Conservation (phyloP, 2,329 filamentous ascomycete genomes). For the Botrytis galanthina region DNA sequence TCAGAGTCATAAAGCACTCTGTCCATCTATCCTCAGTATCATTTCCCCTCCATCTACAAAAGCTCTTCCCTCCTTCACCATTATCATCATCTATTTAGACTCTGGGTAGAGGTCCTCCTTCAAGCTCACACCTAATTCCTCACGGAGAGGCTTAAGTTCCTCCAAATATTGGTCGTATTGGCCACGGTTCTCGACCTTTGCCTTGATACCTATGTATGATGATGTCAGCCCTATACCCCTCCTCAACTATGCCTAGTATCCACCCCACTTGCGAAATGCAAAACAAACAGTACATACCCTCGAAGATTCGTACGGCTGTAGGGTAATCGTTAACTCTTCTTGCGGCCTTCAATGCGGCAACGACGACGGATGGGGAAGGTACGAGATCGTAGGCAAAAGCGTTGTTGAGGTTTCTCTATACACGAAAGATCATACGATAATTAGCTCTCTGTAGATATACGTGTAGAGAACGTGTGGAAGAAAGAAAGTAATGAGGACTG, state of each 20-base stretch:
- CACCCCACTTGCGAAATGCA: conserved; percentile 46
- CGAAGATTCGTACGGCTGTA: conserved; percentile 96
- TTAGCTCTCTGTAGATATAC: conserved; percentile 29
- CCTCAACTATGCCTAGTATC: conserved; percentile 99
- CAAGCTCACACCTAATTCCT: conserved; percentile 87
- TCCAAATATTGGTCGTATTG: conserved; percentile 97
- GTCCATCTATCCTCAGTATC: conserved; percentile 27
- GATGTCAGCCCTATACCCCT: conserved; percentile 61
- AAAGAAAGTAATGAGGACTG: neutral
- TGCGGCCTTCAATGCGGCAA: conserved; percentile 88
- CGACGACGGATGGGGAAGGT: conserved; percentile 85
- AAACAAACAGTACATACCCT: conserved; percentile 62
- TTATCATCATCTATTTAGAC: conserved; percentile 31
- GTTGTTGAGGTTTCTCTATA: conserved; percentile 93
- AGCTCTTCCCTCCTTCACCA: conserved; percentile 23
- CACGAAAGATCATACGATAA: conserved; percentile 29
- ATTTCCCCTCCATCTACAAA: conserved; percentile 31
- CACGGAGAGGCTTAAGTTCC: conserved; percentile 86
- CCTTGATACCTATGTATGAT: conserved; percentile 76
- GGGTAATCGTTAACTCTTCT: conserved; percentile 97
- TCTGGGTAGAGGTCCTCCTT: conserved; percentile 92
- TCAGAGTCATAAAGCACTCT: conserved; percentile 27
- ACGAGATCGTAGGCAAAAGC: conserved; percentile 99
- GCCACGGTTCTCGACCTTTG: conserved; percentile 97
- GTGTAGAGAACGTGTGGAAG: conserved; percentile 1